These are phyloP conservation scores for Agaricus subrufescens DNA, from an alignment of 768 basidiomycete species.

Conservation along the genomic window DNA sequence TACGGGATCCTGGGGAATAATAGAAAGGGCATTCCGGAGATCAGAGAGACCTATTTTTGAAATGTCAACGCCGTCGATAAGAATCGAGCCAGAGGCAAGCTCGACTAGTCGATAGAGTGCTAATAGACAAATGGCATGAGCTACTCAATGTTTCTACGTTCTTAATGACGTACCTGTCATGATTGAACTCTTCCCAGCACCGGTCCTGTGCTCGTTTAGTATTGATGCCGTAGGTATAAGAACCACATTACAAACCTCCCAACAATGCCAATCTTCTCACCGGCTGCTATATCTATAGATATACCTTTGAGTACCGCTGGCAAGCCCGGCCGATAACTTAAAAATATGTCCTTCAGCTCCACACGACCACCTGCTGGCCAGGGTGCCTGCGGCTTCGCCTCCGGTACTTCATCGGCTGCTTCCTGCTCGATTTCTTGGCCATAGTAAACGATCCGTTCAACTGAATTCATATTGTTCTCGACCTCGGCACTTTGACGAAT, in stretches of 20 bases:
- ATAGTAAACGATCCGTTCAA: slow-evolving; percentile 82
- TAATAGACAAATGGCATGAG: slow-evolving; percentile 12
- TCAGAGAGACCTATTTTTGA: slow-evolving; percentile 75
- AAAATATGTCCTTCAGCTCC: slow-evolving; percentile 68
- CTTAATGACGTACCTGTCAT: slow-evolving; percentile 55
- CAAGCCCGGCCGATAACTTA: slow-evolving; percentile 86
- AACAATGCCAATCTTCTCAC: slow-evolving; percentile 92
- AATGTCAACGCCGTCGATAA: slow-evolving; percentile 81
- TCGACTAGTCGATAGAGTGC: slow-evolving; percentile 86
- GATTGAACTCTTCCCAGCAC: slow-evolving; percentile 87
- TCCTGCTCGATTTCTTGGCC: slow-evolving; percentile 80
- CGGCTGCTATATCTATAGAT: slow-evolving; percentile 60
- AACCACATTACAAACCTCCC: slow-evolving; percentile 36
- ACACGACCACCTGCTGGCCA: slow-evolving; percentile 80
- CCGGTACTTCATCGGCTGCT: slow-evolving; percentile 61
- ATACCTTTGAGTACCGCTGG: slow-evolving; percentile 84
- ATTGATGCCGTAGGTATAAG: neutral
- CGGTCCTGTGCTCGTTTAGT: slow-evolving; percentile 43
- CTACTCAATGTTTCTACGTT: neutral
- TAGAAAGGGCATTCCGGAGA: slow-evolving; percentile 62
- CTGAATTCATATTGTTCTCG: slow-evolving; percentile 93
- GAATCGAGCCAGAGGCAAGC: slow-evolving; percentile 65
- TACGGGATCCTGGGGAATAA: slow-evolving; percentile 83
- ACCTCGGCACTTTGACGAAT: slow-evolving; percentile 79
- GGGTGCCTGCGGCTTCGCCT: slow-evolving; percentile 47